Evolutionary conservation across 1,139 yeast species (phyloP).

Genomic region (Zygosaccharomyces pseudobailii): DNA sequence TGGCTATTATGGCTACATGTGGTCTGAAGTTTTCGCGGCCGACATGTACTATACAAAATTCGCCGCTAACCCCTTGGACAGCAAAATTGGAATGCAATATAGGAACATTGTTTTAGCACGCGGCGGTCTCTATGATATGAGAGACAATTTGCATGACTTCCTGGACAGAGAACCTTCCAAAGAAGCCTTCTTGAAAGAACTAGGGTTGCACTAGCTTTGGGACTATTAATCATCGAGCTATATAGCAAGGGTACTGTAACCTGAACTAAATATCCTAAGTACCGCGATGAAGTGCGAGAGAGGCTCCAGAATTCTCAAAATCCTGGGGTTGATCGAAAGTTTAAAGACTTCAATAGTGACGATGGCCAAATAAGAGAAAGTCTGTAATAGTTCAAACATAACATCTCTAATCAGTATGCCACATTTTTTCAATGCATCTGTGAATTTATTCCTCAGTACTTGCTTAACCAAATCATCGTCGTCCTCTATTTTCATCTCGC

Average conservation of each 20-base stretch:
- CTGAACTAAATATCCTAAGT: conserved; percentile 16
- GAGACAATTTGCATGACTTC: conserved; percentile 57
- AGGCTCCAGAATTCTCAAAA: conserved; percentile 18
- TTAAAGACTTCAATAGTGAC: conserved; percentile 22
- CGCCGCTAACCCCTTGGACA: conserved; percentile 61
- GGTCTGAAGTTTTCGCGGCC: conserved; percentile 80
- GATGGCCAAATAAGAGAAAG: conserved; percentile 20
- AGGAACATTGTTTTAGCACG: conserved; percentile 64
- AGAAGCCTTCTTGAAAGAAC: conserved; percentile 63
- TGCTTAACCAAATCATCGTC: conserved; percentile 10
- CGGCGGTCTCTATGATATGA: conserved; percentile 71
- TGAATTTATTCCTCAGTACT: conserved; percentile 15
- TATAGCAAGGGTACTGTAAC: neutral
- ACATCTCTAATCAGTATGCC: conserved; percentile 13
- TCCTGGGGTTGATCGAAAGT: conserved; percentile 12
- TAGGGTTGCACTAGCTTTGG: conserved; percentile 37
- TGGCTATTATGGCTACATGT: conserved; percentile 82
- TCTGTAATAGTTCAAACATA: conserved; percentile 24
- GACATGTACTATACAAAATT: conserved; percentile 74
- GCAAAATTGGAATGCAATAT: conserved; percentile 56
- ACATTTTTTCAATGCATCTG: conserved; percentile 10
- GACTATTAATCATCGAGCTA: neutral
- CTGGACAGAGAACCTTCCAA: conserved; percentile 74
- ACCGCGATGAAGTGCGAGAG: conserved; percentile 21
- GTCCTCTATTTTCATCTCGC: neutral